Percentiles rank a stretch among this genome's conserved stretches.
Conservation (phyloP, 2,329 filamentous ascomycete species). For the Sarocladium oryzae region DNA sequence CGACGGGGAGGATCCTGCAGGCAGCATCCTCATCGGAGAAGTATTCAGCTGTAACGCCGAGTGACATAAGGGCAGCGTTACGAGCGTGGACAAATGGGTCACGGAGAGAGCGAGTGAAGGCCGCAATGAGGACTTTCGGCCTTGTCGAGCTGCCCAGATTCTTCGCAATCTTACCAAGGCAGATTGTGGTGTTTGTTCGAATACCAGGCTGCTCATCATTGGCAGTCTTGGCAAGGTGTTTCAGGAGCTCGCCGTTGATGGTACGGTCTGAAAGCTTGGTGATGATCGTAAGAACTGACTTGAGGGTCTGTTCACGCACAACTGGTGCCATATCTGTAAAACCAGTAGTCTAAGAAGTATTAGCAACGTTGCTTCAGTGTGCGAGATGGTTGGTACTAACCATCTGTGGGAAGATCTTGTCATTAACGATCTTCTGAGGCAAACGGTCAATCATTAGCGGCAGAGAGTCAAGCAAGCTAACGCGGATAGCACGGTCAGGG, state of each 20-base stretch:
- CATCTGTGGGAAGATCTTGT: conserved; percentile 94
- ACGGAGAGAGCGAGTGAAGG: conserved; percentile 80
- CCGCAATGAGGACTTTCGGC: conserved; percentile 85
- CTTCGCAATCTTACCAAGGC: conserved; percentile 90
- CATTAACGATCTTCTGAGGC: conserved; percentile 81
- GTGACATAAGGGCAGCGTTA: conserved; percentile 79
- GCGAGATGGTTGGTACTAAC: conserved; percentile 38
- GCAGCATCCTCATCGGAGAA: conserved; percentile 91
- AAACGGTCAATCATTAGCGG: conserved; percentile 88
- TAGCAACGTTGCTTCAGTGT: not conserved
- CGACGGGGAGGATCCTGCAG: conserved; percentile 69
- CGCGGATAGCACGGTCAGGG: conserved; percentile 84
- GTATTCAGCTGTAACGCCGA: conserved; percentile 77
- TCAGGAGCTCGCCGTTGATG: conserved; percentile 87
- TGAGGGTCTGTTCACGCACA: conserved; percentile 91
- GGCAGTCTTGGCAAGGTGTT: conserved; percentile 87
- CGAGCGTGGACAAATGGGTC: conserved; percentile 94
- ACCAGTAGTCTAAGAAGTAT: conserved; percentile 62
- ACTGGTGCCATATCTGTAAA: conserved; percentile 89
- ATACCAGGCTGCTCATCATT: conserved; percentile 98
- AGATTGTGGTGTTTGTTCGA: conserved; percentile 96
- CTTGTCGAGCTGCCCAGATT: conserved; percentile 73
- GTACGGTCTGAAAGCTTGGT: conserved; percentile 85
- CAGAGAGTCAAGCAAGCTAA: conserved; percentile 83
- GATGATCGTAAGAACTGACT: conserved; percentile 83